These are phyloP conservation scores for Aspergillus cavernicola DNA, from an alignment of 495 filamentous ascomycete genomes.

Conservation along the genomic window DNA sequence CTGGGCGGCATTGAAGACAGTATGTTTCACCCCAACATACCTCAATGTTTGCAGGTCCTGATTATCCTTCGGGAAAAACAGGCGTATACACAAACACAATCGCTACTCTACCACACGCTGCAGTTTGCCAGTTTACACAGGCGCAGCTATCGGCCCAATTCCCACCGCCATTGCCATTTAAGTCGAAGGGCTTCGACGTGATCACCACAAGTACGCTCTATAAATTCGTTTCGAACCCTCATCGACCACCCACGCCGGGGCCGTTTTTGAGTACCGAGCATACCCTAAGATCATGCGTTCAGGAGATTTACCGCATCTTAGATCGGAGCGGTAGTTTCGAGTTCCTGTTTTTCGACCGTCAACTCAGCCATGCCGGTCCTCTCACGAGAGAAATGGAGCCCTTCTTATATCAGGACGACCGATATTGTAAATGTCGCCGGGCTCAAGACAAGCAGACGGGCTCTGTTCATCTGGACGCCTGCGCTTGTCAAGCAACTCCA, in stretches of 20 bases:
- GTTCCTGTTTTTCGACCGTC: background rate
- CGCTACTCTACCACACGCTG: background rate
- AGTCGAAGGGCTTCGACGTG: constrained; percentile 1
- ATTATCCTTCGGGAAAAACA: background rate
- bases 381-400: background rate
- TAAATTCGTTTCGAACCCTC: background rate
- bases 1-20: background rate
- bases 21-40: background rate
- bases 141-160: background rate
- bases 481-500: background rate
- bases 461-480: too few relatives aligned
- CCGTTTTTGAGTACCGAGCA: background rate
- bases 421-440: too few relatives aligned
- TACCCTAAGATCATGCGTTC: background rate
- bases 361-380: background rate
- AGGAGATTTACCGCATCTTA: background rate
- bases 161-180: background rate
- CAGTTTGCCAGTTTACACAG: background rate
- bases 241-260: background rate
- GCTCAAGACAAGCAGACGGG: too few relatives aligned
- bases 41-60: background rate
- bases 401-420: background rate
- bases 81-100: background rate
- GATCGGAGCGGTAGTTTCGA: background rate
- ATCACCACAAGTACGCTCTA: background rate